Conservation (phyloP, 2,329 filamentous ascomycete species). For the Aspergillus carbonarius region DNA sequence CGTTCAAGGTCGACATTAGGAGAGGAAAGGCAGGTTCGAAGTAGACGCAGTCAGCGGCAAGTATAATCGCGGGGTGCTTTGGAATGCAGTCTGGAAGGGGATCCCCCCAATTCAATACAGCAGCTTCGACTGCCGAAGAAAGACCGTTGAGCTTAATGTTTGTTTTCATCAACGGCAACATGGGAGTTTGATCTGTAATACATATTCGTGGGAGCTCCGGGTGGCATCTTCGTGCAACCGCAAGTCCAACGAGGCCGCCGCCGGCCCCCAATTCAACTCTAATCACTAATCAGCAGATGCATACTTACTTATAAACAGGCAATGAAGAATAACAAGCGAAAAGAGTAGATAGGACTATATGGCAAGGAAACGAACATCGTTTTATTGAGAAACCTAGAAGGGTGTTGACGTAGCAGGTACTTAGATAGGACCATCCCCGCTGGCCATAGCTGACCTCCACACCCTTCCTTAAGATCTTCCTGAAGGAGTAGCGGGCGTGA, state of each 20-base stretch:
- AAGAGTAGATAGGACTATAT: not conserved
- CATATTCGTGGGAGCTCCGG: slow-evolving; percentile 58
- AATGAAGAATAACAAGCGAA: not conserved
- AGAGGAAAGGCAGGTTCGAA: slow-evolving; percentile 94
- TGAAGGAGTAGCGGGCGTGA: slow-evolving; percentile 69
- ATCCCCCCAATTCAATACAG: slow-evolving; percentile 75
- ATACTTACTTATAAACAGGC: not conserved
- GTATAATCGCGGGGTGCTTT: slow-evolving; percentile 69
- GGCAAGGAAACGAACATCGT: slow-evolving; percentile 64
- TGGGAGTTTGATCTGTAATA: slow-evolving; percentile 84
- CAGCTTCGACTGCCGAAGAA: slow-evolving; percentile 60
- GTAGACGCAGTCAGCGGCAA: slow-evolving; percentile 97
- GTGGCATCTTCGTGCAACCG: slow-evolving; percentile 57
- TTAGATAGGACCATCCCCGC: slow-evolving; percentile 84
- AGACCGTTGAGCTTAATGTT: slow-evolving; percentile 84
- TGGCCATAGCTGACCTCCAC: slow-evolving; percentile 92
- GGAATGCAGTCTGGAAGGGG: slow-evolving; percentile 41
- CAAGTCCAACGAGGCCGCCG: slow-evolving; percentile 76
- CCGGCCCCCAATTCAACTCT: slow-evolving; percentile 92
- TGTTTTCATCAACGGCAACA: slow-evolving; percentile 80
- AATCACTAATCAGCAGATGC: slow-evolving; percentile 10
- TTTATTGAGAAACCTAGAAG: slow-evolving; percentile 61
- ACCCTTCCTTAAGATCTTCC: slow-evolving; percentile 83
- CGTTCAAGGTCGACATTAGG: slow-evolving; percentile 72
- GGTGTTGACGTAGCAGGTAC: slow-evolving; percentile 77